Evolutionary conservation across 106 monocot genomes (phyloP), one percentile per base, ranked within the genome.

Genomic region (Vanilla planifolia): DNA sequence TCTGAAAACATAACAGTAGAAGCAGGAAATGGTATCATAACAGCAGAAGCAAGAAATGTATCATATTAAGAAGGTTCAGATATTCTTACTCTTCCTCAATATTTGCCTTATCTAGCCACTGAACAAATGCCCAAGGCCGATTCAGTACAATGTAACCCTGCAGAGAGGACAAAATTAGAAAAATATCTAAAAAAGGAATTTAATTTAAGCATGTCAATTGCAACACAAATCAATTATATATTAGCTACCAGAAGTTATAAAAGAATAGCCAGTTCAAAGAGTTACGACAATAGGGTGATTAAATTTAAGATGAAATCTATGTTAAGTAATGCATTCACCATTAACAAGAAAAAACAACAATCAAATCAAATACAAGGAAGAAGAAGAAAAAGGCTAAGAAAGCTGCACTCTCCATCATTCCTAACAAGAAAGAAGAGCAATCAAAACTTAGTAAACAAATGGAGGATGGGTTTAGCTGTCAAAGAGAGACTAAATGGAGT

Each of bases 81-180:
- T 29, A 45, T 45, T 23, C 71, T 72, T 13, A 72, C 71, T 72
- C 71, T 55, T 72, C 64, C 16, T 43, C 45, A 67, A 74, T 74
- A 2, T 39, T 42, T 51, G 73, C 61, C 26, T 67, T 67, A 33
- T 74, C 60, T n/a, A 74, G 60, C 67, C 67, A 74, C 25, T 74
- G 73, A 20, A 74, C 73, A 52, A 74, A 74, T 24, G 66, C 73
- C 60, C 67, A 66, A 41, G 73, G 73, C 44, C 73, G 60, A 32
- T 74, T 74, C 39, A 74, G 32, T 9, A 74, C 73, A 53, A 74
- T 33, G 33, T 67, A 74, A 60, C 60, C 66, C 67, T 74, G 57
- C 3, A 57, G 27, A 26, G 32, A 29, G 24, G 30, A 29, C 30
- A 30, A 53, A 32, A 4, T 29, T 11, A 48, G 24, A 9, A n/a